Conservation (phyloP, 1,284 basidiomycete genomes). For the Cryptococcus maquisensis region DNA sequence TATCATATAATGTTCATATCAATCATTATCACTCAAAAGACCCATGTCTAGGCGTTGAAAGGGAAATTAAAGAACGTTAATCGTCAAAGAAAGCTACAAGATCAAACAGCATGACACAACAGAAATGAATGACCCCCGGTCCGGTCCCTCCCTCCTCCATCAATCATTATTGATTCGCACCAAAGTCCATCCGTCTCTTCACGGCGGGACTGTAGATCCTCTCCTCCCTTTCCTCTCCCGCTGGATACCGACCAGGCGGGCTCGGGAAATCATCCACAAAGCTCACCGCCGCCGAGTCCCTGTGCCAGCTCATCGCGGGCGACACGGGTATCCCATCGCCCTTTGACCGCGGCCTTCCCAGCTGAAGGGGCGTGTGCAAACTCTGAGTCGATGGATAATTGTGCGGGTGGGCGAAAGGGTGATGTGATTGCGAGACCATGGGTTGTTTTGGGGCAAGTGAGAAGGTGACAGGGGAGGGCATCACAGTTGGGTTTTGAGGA, state of each 20-base stretch:
- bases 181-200: too few species aligned
- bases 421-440: neutral
- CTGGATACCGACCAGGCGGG: slow-evolving; percentile 5
- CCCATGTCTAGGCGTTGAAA: too few species aligned
- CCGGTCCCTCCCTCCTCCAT: too few species aligned
- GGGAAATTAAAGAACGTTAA: too few species aligned
- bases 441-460: neutral
- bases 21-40: too few species aligned
- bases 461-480: slow-evolving; percentile 1
- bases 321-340: neutral
- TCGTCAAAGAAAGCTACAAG: too few species aligned
- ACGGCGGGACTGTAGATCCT: neutral
- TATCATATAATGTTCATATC: too few species aligned
- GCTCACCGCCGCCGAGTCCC: slow-evolving; percentile 25
- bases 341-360: neutral
- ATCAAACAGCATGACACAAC: too few species aligned
- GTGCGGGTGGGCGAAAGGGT: neutral
- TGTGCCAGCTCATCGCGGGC: neutral
- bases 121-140: too few species aligned
- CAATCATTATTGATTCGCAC: too few species aligned
- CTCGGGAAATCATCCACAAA: slow-evolving; percentile 28
- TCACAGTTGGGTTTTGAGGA: neutral
- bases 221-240: neutral
- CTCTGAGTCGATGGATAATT: neutral
- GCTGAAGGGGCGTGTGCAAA: neutral